These are phyloP conservation scores for Tremellales sp. DNA, from an alignment of 1,284 basidiomycete species.

Conservation along the genomic window DNA sequence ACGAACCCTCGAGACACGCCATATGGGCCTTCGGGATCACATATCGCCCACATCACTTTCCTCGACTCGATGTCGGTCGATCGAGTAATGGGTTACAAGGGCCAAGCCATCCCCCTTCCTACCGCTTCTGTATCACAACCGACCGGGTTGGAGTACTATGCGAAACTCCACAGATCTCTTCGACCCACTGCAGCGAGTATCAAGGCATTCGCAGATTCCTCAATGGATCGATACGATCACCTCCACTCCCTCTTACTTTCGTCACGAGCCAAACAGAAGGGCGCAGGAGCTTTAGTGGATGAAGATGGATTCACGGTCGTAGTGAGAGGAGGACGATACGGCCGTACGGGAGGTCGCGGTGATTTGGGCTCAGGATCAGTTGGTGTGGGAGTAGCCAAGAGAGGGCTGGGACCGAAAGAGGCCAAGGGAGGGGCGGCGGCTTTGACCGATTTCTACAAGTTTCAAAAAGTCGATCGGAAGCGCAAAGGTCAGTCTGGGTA, in stretches of 20 bases:
- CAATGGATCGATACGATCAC: constrained; percentile 70
- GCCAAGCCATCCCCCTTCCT: constrained; percentile 36
- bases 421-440: constrained; percentile 57
- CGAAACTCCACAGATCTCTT: constrained; percentile 57
- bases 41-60: constrained; percentile 70
- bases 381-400: constrained; percentile 44
- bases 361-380: constrained; percentile 26
- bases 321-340: constrained; percentile 78
- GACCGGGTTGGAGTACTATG: constrained; percentile 66
- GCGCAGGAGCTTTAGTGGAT: constrained; percentile 68
- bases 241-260: constrained; percentile 52
- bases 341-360: constrained; percentile 62
- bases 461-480: constrained; percentile 83
- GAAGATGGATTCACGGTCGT: constrained; percentile 90
- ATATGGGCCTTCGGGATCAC: constrained; percentile 24
- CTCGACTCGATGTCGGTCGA: constrained; percentile 65
- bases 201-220: constrained; percentile 68
- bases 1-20: constrained; percentile 24
- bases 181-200: constrained; percentile 69
- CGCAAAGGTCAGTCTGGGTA: constrained; percentile 60
- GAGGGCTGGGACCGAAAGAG: constrained; percentile 36
- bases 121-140: constrained; percentile 48
- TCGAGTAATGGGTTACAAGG: constrained; percentile 55
- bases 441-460: constrained; percentile 65
- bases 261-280: constrained; percentile 55